Base-by-base conservation (phyloP, 331 rosid genomes). In the Erythrophleum ivorense region DNA sequence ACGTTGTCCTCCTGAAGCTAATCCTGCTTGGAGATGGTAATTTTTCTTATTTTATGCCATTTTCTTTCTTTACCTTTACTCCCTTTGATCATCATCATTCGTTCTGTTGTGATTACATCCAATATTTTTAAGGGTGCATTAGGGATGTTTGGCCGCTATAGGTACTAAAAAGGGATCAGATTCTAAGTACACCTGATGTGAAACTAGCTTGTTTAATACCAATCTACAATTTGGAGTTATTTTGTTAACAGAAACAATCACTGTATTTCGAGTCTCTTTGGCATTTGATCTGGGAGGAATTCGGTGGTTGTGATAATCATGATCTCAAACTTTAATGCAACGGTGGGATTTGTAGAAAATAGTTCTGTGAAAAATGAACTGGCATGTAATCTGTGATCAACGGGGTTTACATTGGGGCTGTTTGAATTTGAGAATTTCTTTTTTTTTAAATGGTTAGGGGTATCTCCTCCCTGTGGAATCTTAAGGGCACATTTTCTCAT, bases 11-110 rank as follows among this genome's bases (percentile, higher is more conserved):
- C 88, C 89, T 14, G 97, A 94, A 88, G 94, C 87, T 68, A 88
- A 87, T 86, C 92, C 95, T 31, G 50, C 88, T 50, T 94, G 98
- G 98, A 92, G 92, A 89, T 92, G 98, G 91, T 88, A 88, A 80
- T 52, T 60, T 64, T 77, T 58, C 76, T 6, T 5, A 6, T 46
- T 9, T 38, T 45, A 67, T 45, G 53, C 29, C 13, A 46, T 62
- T 59, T 62, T 64, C 15, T 46, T 67, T 15, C 36, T 60, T 29
- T 34, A 63, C 70, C 45, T 34, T 54, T n/a, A 46, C 10, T 3
- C 38, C 58, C 18, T 53, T 46, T 60, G 52, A n/a, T 63, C 3
- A 48, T 62, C 57, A 48, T 52, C 10, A 5, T 71, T 59, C 40
- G 40, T 5, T 67, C 16, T 45, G 38, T 63, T 79, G 45, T 18